These are phyloP conservation scores for Myrica gale DNA, from an alignment of 306 rosid species.

Conservation along the genomic window DNA sequence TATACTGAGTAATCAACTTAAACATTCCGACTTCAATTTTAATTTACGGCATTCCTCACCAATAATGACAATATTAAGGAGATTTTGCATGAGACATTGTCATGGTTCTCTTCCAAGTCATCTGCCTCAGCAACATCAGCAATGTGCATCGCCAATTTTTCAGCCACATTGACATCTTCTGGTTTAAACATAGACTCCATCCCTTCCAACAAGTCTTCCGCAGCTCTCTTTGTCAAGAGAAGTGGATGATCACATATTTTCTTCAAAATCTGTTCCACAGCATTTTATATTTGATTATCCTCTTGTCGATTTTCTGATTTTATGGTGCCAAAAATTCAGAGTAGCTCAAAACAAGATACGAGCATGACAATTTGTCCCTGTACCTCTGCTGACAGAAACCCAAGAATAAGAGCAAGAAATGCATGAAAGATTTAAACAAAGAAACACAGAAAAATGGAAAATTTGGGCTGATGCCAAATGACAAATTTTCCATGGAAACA, in stretches of 20 bases:
- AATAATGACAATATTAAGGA: conserved; percentile 72
- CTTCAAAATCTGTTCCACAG: conserved; percentile 64
- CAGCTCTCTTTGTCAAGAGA: conserved; percentile 85
- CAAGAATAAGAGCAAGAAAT: background rate
- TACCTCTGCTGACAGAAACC: no score
- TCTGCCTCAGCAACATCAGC: conserved; percentile 73
- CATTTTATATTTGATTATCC: conserved; percentile 20
- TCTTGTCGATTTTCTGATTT: background rate
- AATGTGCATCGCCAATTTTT: conserved; percentile 69
- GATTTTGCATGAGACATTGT: conserved; percentile 75
- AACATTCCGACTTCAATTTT: conserved; percentile 9
- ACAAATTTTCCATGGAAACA: background rate
- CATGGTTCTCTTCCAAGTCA: conserved; percentile 54
- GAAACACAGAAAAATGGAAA: background rate
- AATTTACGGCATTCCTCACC: conserved; percentile 44
- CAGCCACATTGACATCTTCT: conserved; percentile 64
- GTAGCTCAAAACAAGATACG: background rate
- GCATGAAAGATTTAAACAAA: background rate
- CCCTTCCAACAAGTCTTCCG: conserved; percentile 89
- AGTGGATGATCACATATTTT: conserved; percentile 95
- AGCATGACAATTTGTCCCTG: background rate
- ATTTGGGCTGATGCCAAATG: background rate
- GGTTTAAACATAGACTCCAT: conserved; percentile 69
- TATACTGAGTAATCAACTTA: conserved; percentile 19
- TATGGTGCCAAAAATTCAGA: background rate